phyloP scores from a whole-genome alignment of 2,329 filamentous ascomycete genomes.

The Alternaria atra region DNA sequence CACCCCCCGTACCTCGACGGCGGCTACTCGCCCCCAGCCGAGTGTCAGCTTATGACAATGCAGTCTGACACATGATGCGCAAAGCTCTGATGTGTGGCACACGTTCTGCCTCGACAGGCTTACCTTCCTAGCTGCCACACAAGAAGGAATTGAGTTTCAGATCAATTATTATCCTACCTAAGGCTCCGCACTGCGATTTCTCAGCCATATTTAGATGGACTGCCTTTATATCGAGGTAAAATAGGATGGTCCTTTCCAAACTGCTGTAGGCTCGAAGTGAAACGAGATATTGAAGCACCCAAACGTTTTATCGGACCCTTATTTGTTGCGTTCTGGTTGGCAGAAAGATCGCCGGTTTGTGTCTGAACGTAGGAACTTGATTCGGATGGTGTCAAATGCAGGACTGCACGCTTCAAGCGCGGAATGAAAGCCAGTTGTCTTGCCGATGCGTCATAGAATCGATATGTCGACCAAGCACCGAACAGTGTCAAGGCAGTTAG shows the following conservation, averaged over 20 bases:
- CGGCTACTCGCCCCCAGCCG: not conserved
- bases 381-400: not conserved
- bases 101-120: too few species aligned
- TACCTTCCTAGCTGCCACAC: too few species aligned
- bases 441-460: slow-evolving; percentile 13
- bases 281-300: not conserved
- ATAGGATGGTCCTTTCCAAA: not conserved
- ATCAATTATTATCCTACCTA: too few species aligned
- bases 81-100: not conserved
- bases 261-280: too few species aligned
- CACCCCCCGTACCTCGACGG: not conserved
- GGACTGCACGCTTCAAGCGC: not conserved
- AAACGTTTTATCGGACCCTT: not conserved
- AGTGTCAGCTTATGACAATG: not conserved
- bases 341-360: not conserved
- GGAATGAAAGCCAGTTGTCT: not conserved
- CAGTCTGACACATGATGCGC: not conserved
- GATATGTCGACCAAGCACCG: slow-evolving; percentile 28
- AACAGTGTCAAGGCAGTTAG: slow-evolving; percentile 46
- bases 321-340: rapidly evolving
- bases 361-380: not conserved
- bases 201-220: not conserved
- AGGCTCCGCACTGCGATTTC: not conserved
- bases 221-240: not conserved
- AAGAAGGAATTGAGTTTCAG: not conserved